Percentiles rank a stretch among this genome's conserved stretches.
phyloP scores from a whole-genome alignment of 371 early-diverging fungal genomes.

The Rhizopus microsporus region DNA sequence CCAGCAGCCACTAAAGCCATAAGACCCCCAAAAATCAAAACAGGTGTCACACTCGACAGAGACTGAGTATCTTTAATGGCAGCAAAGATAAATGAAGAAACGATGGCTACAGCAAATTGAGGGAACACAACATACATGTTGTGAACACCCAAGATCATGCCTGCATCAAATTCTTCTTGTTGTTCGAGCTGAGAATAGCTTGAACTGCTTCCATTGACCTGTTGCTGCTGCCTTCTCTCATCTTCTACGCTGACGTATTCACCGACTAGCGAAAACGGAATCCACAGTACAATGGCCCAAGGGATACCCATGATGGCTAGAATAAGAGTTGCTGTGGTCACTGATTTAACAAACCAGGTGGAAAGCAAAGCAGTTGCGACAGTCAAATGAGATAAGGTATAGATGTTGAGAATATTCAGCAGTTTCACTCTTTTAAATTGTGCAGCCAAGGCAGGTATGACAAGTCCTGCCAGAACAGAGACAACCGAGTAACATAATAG shows the following conservation, averaged over 20 bases:
- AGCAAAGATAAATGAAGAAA: slow-evolving; percentile 53
- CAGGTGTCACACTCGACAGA: slow-evolving; percentile 41
- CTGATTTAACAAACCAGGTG: slow-evolving; percentile 56
- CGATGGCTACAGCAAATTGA: slow-evolving; percentile 62
- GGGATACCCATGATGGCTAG: slow-evolving; percentile 70
- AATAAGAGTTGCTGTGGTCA: slow-evolving; percentile 56
- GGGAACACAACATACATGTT: slow-evolving; percentile 83
- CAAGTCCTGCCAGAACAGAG: slow-evolving; percentile 59
- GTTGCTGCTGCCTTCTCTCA: slow-evolving; percentile 25
- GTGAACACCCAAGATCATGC: slow-evolving; percentile 76
- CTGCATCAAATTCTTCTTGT: slow-evolving; percentile 46
- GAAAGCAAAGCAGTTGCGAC: slow-evolving; percentile 57
- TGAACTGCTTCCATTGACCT: neutral
- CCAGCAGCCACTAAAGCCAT: slow-evolving; percentile 57
- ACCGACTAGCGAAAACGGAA: slow-evolving; percentile 79
- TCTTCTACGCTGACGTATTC: slow-evolving; percentile 63
- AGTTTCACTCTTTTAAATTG: slow-evolving; percentile 29
- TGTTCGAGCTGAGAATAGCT: slow-evolving; percentile 1
- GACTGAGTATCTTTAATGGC: slow-evolving; percentile 15
- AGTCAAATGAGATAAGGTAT: slow-evolving; percentile 58
- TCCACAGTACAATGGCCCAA: slow-evolving; percentile 80
- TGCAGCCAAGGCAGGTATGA: slow-evolving; percentile 54
- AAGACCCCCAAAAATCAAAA: slow-evolving; percentile 59
- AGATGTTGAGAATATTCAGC: slow-evolving; percentile 55
- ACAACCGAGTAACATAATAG: slow-evolving; percentile 68